Percentiles rank a stretch among this genome's conserved stretches.
These are phyloP conservation scores for Trametes elegans DNA, from an alignment of 768 basidiomycete genomes.

Conservation along the genomic window DNA sequence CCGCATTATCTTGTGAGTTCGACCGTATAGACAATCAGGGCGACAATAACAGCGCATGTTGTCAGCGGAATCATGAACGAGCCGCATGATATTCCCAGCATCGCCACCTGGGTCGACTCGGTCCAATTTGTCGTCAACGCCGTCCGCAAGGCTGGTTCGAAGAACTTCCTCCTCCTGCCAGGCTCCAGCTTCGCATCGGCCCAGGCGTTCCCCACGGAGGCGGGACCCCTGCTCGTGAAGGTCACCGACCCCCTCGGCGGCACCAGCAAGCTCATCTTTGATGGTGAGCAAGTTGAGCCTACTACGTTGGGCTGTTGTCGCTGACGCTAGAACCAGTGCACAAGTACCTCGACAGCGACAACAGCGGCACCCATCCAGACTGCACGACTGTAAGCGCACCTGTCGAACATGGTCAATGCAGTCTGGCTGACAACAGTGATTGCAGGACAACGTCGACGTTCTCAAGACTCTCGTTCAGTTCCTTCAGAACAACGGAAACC, in stretches of 20 bases:
- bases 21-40: not conserved
- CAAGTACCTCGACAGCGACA: conserved; percentile 47
- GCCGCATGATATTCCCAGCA: conserved; percentile 42
- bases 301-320: not conserved
- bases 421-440: conserved; percentile 4
- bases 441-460: conserved; percentile 44
- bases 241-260: conserved; percentile 42
- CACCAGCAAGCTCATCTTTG: conserved; percentile 40
- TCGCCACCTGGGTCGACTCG: conserved; percentile 34
- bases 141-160: conserved; percentile 42
- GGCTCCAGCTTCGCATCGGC: conserved; percentile 42
- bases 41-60: conserved; percentile 2
- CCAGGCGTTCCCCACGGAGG: conserved; percentile 38
- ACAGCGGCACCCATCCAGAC: conserved; percentile 41
- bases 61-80: conserved; percentile 43
- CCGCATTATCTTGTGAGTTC: conserved; percentile 34
- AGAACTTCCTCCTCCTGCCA: conserved; percentile 43
- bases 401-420: conserved; percentile 6
- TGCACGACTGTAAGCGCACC: conserved; percentile 36
- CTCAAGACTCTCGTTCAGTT: conserved; percentile 42
- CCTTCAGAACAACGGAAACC: conserved; percentile 39
- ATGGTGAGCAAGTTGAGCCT: conserved; percentile 27
- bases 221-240: conserved; percentile 37
- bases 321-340: conserved; percentile 29
- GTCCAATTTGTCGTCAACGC: conserved; percentile 42